Evolutionary conservation across 768 basidiomycete genomes (phyloP).

Genomic region (Lentinula aciculospora): DNA sequence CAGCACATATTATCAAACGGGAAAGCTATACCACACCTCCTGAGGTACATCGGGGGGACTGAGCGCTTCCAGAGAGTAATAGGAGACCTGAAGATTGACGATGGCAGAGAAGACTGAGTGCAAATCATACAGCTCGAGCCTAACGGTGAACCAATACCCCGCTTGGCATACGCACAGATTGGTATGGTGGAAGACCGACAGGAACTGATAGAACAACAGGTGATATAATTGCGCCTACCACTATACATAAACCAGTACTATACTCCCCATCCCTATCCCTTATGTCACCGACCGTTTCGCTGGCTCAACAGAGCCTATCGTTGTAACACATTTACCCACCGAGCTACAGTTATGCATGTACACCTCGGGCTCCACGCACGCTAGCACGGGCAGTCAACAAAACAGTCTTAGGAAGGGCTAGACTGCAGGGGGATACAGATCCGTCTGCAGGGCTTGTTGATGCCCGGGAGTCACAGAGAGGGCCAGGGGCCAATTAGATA

Average conservation of each 20-base stretch:
- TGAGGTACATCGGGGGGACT: neutral
- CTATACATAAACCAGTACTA: neutral
- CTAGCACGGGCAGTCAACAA: neutral
- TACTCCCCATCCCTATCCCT: neutral
- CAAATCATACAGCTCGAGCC: neutral
- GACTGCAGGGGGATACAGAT: neutral
- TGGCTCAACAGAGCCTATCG: neutral
- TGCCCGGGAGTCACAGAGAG: neutral
- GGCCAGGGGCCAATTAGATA: neutral
- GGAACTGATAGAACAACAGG: too few relatives aligned
- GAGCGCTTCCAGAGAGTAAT: neutral
- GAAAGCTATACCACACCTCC: neutral
- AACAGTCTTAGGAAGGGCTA: neutral
- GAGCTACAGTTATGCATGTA: too few relatives aligned
- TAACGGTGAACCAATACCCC: neutral
- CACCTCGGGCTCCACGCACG: neutral
- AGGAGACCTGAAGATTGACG: neutral
- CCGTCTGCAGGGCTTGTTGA: neutral
- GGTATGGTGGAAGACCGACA: neutral
- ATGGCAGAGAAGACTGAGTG: too few relatives aligned
- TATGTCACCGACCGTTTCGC: neutral
- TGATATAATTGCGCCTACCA: neutral
- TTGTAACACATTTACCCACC: too few relatives aligned
- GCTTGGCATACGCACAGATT: neutral
- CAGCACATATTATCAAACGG: neutral